These are phyloP conservation scores for Solanum sejunctum DNA, from an alignment of 257 asterid genomes.

Conservation along the genomic window DNA sequence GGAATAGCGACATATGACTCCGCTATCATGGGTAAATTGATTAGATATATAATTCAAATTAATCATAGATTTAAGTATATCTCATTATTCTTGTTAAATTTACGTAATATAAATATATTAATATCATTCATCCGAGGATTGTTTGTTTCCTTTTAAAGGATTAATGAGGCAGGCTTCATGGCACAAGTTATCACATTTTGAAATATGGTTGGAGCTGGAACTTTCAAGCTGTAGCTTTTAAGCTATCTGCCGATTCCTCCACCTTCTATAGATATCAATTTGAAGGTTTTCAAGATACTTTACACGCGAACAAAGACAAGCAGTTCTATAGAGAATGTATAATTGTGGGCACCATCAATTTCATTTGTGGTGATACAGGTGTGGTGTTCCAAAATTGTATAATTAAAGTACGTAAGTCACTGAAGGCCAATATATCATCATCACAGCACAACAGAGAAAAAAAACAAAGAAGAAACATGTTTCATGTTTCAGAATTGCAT, in stretches of 20 bases:
- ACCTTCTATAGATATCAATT: neutral
- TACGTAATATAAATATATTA: no score
- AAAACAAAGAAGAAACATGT: neutral
- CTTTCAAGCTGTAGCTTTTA: neutral
- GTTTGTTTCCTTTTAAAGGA: neutral
- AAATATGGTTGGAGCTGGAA: neutral
- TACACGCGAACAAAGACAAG: neutral
- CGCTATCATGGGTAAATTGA: neutral
- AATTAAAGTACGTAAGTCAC: neutral
- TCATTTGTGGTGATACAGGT: neutral
- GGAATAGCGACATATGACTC: neutral
- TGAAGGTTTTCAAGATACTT: constrained; percentile 6
- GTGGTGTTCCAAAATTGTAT: neutral
- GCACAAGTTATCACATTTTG: neutral
- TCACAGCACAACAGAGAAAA: constrained; percentile 3
- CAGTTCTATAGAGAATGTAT: constrained; percentile 1
- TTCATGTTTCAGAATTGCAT: neutral
- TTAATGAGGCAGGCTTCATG: neutral
- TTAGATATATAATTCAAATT: neutral
- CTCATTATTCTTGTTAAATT: no score
- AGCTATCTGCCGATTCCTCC: neutral
- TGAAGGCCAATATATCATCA: neutral
- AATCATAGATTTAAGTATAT: neutral
- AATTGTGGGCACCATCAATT: constrained; percentile 5
- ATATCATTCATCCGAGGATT: neutral